Evolutionary conservation across 2,329 filamentous ascomycete genomes (phyloP).

Genomic region (Exophiala xenobiotica): DNA sequence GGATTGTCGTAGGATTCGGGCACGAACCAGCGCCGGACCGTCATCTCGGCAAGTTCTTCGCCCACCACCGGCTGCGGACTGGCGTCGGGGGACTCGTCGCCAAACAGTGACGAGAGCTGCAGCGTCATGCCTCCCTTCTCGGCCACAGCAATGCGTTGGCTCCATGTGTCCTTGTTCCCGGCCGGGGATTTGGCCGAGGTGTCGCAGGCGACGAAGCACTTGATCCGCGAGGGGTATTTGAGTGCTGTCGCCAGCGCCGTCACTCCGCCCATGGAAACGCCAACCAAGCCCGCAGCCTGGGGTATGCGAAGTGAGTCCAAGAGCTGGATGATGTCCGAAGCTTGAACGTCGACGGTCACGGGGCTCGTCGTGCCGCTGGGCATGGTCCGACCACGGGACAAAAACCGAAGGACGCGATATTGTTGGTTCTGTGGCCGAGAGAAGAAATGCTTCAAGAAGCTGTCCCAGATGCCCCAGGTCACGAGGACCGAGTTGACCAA

Average conservation of each 20-base stretch:
- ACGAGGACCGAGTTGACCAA: conserved; percentile 80
- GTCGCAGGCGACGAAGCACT: conserved; percentile 70
- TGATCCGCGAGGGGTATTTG: conserved; percentile 59
- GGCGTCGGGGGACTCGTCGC: conserved; percentile 39
- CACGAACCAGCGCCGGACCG: conserved; percentile 74
- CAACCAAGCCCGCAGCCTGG: conserved; percentile 66
- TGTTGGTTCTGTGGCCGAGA: conserved; percentile 56
- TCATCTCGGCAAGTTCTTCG: conserved; percentile 64
- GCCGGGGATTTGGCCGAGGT: conserved; percentile 72
- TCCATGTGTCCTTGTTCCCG: conserved; percentile 77
- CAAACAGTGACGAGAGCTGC: conserved; percentile 5
- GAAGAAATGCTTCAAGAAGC: conserved; percentile 63
- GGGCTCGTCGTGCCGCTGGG: conserved; percentile 36
- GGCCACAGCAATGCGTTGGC: conserved; percentile 68
- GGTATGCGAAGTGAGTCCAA: conserved; percentile 69
- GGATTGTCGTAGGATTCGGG: conserved; percentile 57
- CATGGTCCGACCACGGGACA: conserved; percentile 66
- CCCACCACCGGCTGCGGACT: conserved; percentile 57
- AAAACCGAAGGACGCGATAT: conserved; percentile 74
- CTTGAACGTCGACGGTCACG: conserved; percentile 62
- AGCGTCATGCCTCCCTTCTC: conserved; percentile 51
- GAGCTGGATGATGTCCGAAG: conserved; percentile 65
- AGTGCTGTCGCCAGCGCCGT: conserved; percentile 75
- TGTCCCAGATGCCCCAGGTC: conserved; percentile 77
- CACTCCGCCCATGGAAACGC: conserved; percentile 78